Base-by-base conservation (phyloP, 441 rosid genomes). In the Populus hybrid region DNA sequence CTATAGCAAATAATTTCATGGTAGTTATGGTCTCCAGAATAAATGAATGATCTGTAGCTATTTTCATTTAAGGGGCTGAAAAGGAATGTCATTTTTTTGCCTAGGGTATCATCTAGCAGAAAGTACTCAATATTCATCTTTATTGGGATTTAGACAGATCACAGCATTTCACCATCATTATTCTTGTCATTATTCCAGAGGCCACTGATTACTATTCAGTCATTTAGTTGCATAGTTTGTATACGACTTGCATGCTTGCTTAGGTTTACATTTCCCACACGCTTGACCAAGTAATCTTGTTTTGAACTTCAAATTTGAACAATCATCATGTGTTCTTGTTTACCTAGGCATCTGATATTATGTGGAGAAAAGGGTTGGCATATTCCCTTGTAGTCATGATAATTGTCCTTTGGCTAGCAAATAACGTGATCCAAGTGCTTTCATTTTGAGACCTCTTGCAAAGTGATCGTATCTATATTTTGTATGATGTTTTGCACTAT, bases 31-130 rank as follows among this genome's bases (percentile, higher is more conserved):
- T 35, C 30, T 32, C n/a, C n/a, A 38, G 35, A 63, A 65, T 61
- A 64, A 8, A 14, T 46, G 57, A 12, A 46, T 4, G 57, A 40
- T 30, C 32, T 24, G 34, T 38, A 69, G 34, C 57, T 42, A 32
- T 65, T 70, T 73, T 72, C n/a, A 75, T 68, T 10, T 72, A 76
- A 69, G 26, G 5, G 50, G 40, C 3, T 70, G 10, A 40, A 10
- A 67, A 14, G 42, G 69, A n/a, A n/a, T 11, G 26, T 3, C 21
- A 32, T 35, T 30, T 1, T 18, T 23, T 23, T 36, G 32, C 28
- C 26, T 38, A 3, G 40, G 26, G 7, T 50, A 12, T 76, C 10
- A 9, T 64, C 18, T 71, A 38, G 24, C 36, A 24, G 65, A 46
- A 73, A 65, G 16, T 65, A 36, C 32, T 36, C 18, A 4, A n/a